These are phyloP conservation scores for Fusarium robinianum DNA, from an alignment of 2,329 filamentous ascomycete genomes.

Conservation along the genomic window DNA sequence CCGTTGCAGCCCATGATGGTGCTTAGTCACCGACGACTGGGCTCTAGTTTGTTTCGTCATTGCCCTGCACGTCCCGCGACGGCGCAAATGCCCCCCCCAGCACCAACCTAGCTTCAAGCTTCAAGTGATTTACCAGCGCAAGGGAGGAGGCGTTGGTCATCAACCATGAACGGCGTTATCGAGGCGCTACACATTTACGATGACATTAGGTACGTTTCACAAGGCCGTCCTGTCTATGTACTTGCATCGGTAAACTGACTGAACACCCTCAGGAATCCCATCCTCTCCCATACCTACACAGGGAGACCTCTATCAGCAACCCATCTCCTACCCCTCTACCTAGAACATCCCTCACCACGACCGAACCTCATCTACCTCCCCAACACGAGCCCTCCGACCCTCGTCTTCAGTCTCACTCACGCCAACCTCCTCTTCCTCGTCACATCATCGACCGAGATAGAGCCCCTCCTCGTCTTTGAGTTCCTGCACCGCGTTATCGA, in stretches of 20 bases:
- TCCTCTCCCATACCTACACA: constrained; percentile 88
- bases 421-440: constrained; percentile 85
- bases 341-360: constrained; percentile 77
- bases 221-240: background rate
- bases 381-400: constrained; percentile 79
- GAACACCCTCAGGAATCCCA: constrained; percentile 64
- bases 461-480: constrained; percentile 87
- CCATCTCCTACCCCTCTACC: constrained; percentile 82
- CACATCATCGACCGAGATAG: constrained; percentile 82
- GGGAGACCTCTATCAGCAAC: constrained; percentile 77
- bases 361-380: constrained; percentile 86
- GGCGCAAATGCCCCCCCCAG: constrained; percentile 18
- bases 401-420: constrained; percentile 87
- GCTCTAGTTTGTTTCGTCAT: constrained; percentile 39
- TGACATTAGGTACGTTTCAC: constrained; percentile 74
- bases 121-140: constrained; percentile 30
- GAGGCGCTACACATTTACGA: constrained; percentile 97
- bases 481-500: constrained; percentile 94
- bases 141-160: constrained; percentile 36
- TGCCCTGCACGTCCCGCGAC: constrained; percentile 20
- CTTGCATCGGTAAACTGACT: constrained; percentile 33
- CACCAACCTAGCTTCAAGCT: constrained; percentile 16
- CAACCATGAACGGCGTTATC: constrained; percentile 82
- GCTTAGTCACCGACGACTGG: constrained; percentile 36
- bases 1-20: background rate